Base-by-base conservation (phyloP, 108 stramenopile genomes). In the Nitzschia sp. region DNA sequence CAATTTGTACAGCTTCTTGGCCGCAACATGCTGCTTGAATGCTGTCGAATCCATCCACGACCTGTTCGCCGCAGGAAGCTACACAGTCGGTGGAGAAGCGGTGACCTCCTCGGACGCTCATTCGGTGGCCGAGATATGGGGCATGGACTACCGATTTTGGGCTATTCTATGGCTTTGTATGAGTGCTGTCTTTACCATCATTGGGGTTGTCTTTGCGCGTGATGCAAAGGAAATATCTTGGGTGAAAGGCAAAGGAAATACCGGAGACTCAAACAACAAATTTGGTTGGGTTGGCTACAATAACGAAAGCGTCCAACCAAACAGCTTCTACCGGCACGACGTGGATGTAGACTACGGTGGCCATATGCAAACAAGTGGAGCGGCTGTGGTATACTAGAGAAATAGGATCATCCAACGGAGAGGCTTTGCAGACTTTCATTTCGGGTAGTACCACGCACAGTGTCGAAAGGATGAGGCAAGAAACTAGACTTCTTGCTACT, bases 11-110 rank as follows among this genome's bases (percentile, higher is more conserved):
- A 58, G 57, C 4, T 72, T 79, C 5, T 53, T 83, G 35, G 69
- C 82, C 2, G 82, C 66, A 13, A 83, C 78, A 17, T 79, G 78
- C 48, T 72, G 74, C 13, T 65, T 83, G 47, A 83, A 83, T 59
- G 82, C 82, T 0, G 50, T 83, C 6, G 57, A 55, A 28, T 53
- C 58, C 32, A 76, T 79, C 23, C 55, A 75, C 17, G 73, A 79
- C 55, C 68, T 83, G 48, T 83, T 75, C 61, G 74, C 57, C 2
- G 33, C 32, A 31, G 33, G 50, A n/a, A 41, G 32, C 19, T 53
- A 66, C 26, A 53, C 44, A 11, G 76, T 77, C 13, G 64, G 55
- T 36, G 82, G 82, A 38, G 56, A 69, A 44, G 38, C 50, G 46
- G 4, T 56, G 4, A 17, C 28, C 19, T 26, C 21, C 2, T 44